These are phyloP conservation scores for Miamiensis avidus DNA, from an alignment of 169 alveolate genomes.

Conservation along the genomic window DNA sequence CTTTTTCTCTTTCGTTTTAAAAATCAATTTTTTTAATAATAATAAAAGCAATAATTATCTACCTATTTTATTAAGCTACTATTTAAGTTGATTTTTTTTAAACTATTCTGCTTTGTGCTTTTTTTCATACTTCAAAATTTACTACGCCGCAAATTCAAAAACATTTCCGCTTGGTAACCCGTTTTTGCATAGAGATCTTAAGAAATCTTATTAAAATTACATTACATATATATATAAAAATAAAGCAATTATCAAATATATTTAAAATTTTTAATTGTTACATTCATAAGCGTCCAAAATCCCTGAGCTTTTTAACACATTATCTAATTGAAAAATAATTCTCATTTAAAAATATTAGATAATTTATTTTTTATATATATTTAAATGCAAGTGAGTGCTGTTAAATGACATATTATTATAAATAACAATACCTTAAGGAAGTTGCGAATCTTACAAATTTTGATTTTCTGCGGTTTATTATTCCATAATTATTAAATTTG, in stretches of 20 bases:
- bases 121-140: slow-evolving; percentile 78
- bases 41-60: too few species aligned
- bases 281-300: slow-evolving; percentile 67
- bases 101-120: slow-evolving; percentile 42
- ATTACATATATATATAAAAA: background rate
- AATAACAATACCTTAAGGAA: too few species aligned
- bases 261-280: background rate
- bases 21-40: too few species aligned
- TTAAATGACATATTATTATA: too few species aligned
- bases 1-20: background rate
- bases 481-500: too few species aligned
- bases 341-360: background rate
- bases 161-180: slow-evolving; percentile 86
- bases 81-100: background rate
- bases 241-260: background rate
- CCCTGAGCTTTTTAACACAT: slow-evolving; percentile 42
- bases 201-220: slow-evolving; percentile 45
- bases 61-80: background rate
- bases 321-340: background rate
- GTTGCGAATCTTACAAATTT: too few species aligned
- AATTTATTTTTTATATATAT: too few species aligned
- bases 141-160: slow-evolving; percentile 80
- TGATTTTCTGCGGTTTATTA: too few species aligned
- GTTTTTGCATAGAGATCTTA: slow-evolving; percentile 74
- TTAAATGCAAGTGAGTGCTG: too few species aligned